These are phyloP conservation scores for Chlorella vulgaris DNA, from an alignment of 139 green algal genomes.

Conservation along the genomic window DNA sequence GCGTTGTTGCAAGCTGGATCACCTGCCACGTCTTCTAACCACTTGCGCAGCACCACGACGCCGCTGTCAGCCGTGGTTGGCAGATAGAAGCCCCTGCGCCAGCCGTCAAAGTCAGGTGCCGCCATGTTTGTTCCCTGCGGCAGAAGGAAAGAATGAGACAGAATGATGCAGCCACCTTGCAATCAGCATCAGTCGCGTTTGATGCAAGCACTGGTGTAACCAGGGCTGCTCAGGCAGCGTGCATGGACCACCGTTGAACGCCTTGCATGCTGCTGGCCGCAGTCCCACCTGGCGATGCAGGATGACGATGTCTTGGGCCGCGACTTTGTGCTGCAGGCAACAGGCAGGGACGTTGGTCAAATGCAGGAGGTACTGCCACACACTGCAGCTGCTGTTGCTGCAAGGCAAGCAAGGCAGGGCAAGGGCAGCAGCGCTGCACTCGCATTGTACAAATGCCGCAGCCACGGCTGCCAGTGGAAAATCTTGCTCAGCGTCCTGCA, in stretches of 20 bases:
- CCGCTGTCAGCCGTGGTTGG: slow-evolving; percentile 6
- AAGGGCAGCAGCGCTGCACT: neutral
- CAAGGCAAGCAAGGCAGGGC: neutral
- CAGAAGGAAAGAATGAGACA: neutral
- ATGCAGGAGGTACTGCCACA: too few relatives aligned
- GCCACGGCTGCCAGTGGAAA: slow-evolving; percentile 25
- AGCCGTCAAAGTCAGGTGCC: neutral
- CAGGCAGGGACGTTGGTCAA: too few relatives aligned
- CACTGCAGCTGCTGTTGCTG: neutral
- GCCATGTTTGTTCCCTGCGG: slow-evolving; percentile 27
- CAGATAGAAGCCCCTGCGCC: slow-evolving; percentile 25
- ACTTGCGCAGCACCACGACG: slow-evolving; percentile 13
- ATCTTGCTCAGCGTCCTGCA: slow-evolving; percentile 7
- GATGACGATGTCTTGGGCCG: slow-evolving; percentile 3
- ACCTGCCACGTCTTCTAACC: slow-evolving; percentile 11
- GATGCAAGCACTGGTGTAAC: too few relatives aligned
- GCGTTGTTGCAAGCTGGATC: neutral
- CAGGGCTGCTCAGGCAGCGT: neutral
- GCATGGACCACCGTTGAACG: neutral
- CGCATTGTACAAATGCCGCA: slow-evolving; percentile 26
- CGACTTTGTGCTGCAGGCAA: slow-evolving; percentile 1
- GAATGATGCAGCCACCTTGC: too few relatives aligned
- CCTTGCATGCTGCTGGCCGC: neutral
- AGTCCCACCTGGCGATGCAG: slow-evolving; percentile 1
- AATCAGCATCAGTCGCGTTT: too few relatives aligned